Percentiles rank a stretch among this genome's conserved stretches.
phyloP scores from a whole-genome alignment of 148 eudicot species.

The Diospyros lotus region DNA sequence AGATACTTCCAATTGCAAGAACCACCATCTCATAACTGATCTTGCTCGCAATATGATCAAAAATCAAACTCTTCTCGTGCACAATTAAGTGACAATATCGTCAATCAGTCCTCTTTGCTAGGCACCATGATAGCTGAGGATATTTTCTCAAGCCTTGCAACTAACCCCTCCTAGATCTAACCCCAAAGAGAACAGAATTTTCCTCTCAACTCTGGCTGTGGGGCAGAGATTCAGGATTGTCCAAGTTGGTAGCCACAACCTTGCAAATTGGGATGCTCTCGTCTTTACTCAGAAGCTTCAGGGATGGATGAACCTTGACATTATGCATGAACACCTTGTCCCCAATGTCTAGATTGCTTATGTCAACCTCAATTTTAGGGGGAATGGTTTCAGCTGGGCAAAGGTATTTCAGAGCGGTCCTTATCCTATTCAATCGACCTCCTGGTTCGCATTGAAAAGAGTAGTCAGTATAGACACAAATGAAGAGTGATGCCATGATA shows the following conservation, averaged over 20 bases:
- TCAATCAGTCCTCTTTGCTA: not conserved
- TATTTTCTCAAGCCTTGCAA: not conserved
- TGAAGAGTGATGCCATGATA: not conserved
- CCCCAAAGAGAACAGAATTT: not conserved
- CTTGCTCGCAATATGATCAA: too few species aligned
- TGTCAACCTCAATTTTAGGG: conserved; percentile 78
- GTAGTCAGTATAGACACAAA: not conserved
- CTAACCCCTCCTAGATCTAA: not conserved
- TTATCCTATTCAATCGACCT: conserved; percentile 53
- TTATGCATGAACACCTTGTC: conserved; percentile 56
- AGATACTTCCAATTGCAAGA: too few species aligned
- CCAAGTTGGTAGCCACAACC: conserved; percentile 40
- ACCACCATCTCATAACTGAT: too few species aligned
- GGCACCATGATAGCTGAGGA: not conserved
- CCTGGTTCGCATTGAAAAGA: conserved; percentile 43
- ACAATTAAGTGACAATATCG: not conserved
- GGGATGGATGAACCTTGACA: conserved; percentile 52
- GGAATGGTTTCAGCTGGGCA: conserved; percentile 88
- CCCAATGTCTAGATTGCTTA: conserved; percentile 79
- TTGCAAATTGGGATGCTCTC: conserved; percentile 64
- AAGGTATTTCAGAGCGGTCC: conserved; percentile 54
- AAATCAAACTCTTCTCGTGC: not conserved
- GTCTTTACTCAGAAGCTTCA: conserved; percentile 68
- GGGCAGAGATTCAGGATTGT: conserved; percentile 7
- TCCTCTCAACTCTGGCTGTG: not conserved